phyloP scores from a whole-genome alignment of 2,329 filamentous ascomycete species.

The Huntiella abstrusa region DNA sequence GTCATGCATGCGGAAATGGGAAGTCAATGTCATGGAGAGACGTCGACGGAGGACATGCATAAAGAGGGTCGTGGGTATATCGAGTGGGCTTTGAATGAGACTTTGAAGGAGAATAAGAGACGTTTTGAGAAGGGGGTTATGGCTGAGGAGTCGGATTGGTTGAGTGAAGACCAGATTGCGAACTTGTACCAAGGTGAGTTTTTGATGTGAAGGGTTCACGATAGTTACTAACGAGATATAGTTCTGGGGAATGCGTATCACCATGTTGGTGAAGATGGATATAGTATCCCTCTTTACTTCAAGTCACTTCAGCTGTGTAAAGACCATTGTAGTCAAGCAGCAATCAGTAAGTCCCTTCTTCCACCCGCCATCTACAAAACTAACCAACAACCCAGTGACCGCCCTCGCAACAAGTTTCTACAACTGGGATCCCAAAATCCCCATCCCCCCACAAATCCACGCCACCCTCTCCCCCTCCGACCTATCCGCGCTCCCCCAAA shows the following conservation, averaged over 20 bases:
- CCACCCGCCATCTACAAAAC: background rate
- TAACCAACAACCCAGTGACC: slow-evolving; percentile 2
- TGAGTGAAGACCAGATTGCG: slow-evolving; percentile 53
- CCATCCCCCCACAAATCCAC: slow-evolving; percentile 4
- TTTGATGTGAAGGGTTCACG: background rate
- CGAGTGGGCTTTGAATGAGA: slow-evolving; percentile 64
- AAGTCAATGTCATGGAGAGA: slow-evolving; percentile 59
- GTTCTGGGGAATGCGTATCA: slow-evolving; percentile 64
- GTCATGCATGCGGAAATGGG: slow-evolving; percentile 68
- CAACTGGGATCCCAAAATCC: slow-evolving; percentile 5
- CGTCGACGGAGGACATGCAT: slow-evolving; percentile 52
- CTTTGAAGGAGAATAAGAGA: slow-evolving; percentile 53
- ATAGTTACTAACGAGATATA: slow-evolving; percentile 13
- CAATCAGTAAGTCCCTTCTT: slow-evolving; percentile 41
- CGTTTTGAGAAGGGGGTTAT: slow-evolving; percentile 49
- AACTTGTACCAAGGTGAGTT: slow-evolving; percentile 46
- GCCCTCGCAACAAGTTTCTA: slow-evolving; percentile 9
- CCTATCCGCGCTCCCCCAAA: slow-evolving; percentile 7
- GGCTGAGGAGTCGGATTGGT: slow-evolving; percentile 51
- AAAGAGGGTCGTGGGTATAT: slow-evolving; percentile 48
- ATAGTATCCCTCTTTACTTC: slow-evolving; percentile 55
- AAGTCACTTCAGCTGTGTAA: slow-evolving; percentile 57
- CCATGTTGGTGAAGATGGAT: slow-evolving; percentile 8
- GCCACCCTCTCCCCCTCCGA: slow-evolving; percentile 6
- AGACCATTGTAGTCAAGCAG: slow-evolving; percentile 54